Conservation (phyloP, 805 yeast species). For the Komagataella pseudopastoris region DNA sequence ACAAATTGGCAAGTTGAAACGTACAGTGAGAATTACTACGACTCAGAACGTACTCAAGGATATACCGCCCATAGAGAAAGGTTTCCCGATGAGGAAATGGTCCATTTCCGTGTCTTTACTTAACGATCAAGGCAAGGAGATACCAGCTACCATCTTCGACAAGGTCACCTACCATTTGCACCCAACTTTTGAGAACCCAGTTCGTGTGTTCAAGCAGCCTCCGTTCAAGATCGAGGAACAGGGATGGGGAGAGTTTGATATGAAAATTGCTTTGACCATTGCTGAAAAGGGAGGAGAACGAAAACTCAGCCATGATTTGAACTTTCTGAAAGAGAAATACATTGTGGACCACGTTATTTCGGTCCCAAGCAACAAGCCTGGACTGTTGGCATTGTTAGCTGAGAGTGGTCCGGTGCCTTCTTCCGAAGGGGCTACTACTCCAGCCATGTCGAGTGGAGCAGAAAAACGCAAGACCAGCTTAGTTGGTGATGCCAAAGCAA, state of each 20-base stretch:
- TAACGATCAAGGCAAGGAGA: slow-evolving; percentile 67
- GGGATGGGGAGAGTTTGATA: slow-evolving; percentile 98
- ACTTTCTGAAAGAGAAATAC: slow-evolving; percentile 68
- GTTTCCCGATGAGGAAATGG: slow-evolving; percentile 94
- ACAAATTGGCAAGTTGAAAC: slow-evolving; percentile 35
- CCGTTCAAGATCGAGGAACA: slow-evolving; percentile 85
- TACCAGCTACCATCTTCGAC: slow-evolving; percentile 82
- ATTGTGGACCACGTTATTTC: slow-evolving; percentile 64
- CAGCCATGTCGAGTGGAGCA: background rate
- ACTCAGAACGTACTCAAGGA: slow-evolving; percentile 73
- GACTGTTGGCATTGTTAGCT: slow-evolving; percentile 53
- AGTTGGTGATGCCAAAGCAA: slow-evolving; percentile 24
- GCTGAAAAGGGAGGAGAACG: slow-evolving; percentile 84
- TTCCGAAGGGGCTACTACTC: slow-evolving; percentile 12
- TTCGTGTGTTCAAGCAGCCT: slow-evolving; percentile 61
- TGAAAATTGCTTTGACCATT: slow-evolving; percentile 63
- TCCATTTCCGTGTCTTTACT: slow-evolving; percentile 62
- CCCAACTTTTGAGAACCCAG: slow-evolving; percentile 89
- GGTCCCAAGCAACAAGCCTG: slow-evolving; percentile 66
- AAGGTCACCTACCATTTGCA: slow-evolving; percentile 88
- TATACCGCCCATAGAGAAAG: slow-evolving; percentile 75
- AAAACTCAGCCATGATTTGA: slow-evolving; percentile 78
- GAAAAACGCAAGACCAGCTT: slow-evolving; percentile 6
- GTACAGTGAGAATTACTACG: slow-evolving; percentile 82
- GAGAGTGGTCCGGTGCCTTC: slow-evolving; percentile 80